Evolutionary conservation across 495 filamentous ascomycete species (phyloP).

Genomic region (Cudoniella acicularis): DNA sequence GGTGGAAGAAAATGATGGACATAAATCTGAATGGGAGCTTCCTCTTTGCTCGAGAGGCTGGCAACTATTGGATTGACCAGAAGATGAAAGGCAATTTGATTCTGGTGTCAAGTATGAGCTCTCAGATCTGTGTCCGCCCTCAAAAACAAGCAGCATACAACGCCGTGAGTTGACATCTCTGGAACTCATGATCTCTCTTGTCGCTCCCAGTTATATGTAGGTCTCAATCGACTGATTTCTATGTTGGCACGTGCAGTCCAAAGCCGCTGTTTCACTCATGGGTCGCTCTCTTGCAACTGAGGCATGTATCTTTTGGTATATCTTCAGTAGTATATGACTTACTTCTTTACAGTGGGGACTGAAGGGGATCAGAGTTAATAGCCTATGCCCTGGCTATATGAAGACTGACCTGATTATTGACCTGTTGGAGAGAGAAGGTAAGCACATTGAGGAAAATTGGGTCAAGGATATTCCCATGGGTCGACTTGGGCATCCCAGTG

Average conservation of each 20-base stretch:
- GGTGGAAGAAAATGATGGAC: conserved; percentile 27
- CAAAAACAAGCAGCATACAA: conserved; percentile 32
- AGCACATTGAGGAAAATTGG: conserved; percentile 22
- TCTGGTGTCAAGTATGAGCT: conserved; percentile 27
- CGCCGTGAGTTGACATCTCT: conserved; percentile 23
- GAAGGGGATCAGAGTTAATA: conserved; percentile 22
- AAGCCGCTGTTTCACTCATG: conserved; percentile 25
- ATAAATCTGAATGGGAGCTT: conserved; percentile 27
- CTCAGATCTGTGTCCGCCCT: conserved; percentile 22
- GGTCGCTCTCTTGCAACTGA: conserved; percentile 26
- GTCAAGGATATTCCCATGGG: conserved; percentile 26
- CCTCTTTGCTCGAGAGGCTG: conserved; percentile 25
- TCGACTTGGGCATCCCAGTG: conserved; percentile 25
- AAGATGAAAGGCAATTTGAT: conserved; percentile 28
- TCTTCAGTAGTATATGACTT: too few species aligned
- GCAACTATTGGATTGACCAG: conserved; percentile 24
- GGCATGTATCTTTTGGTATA: too few species aligned
- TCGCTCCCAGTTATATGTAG: too few species aligned
- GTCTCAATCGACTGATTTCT: too few species aligned
- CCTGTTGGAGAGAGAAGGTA: conserved; percentile 18
- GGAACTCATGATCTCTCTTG: too few species aligned
- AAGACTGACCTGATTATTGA: conserved; percentile 26
- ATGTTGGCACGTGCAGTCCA: conserved; percentile 15
- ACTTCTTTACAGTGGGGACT: conserved; percentile 23
- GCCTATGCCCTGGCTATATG: conserved; percentile 20